Conservation (phyloP, 2,329 filamentous ascomycete species). For the Fusarium acutatum region DNA sequence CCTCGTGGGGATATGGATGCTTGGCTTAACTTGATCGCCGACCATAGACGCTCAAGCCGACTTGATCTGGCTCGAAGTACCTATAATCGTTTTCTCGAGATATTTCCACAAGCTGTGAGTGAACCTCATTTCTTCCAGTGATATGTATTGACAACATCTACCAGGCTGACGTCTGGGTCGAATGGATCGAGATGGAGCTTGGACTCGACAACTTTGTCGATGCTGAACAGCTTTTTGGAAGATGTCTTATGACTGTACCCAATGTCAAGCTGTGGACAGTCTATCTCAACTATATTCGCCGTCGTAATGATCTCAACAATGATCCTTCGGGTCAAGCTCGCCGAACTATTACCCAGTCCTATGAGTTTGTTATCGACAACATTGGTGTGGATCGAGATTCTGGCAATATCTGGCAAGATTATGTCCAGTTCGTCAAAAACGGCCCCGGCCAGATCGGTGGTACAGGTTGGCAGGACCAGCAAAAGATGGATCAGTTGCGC, state of each 20-base stretch:
- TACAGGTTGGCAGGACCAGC: slow-evolving; percentile 92
- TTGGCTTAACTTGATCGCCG: slow-evolving; percentile 87
- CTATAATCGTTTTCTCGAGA: slow-evolving; percentile 86
- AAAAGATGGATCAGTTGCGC: slow-evolving; percentile 94
- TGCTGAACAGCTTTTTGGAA: slow-evolving; percentile 84
- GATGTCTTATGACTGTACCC: slow-evolving; percentile 79
- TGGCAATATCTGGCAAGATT: slow-evolving; percentile 91
- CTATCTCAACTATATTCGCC: slow-evolving; percentile 94
- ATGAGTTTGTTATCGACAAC: slow-evolving; percentile 89
- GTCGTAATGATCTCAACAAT: slow-evolving; percentile 83
- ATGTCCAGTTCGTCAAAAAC: slow-evolving; percentile 90
- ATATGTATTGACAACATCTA: slow-evolving; percentile 40
- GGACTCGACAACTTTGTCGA: slow-evolving; percentile 82
- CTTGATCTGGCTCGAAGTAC: slow-evolving; percentile 80
- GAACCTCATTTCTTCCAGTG: neutral
- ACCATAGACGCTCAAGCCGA: slow-evolving; percentile 83
- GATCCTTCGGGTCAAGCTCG: slow-evolving; percentile 82
- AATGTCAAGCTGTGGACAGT: slow-evolving; percentile 90
- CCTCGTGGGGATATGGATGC: slow-evolving; percentile 91
- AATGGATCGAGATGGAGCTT: slow-evolving; percentile 89
- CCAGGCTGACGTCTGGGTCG: slow-evolving; percentile 90
- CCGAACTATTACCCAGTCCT: slow-evolving; percentile 82
- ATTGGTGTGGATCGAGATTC: slow-evolving; percentile 93
- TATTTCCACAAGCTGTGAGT: slow-evolving; percentile 93
- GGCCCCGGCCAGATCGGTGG: slow-evolving; percentile 88